Evolutionary conservation across 2,329 filamentous ascomycete genomes (phyloP).

Genomic region (Cercospora sesami): DNA sequence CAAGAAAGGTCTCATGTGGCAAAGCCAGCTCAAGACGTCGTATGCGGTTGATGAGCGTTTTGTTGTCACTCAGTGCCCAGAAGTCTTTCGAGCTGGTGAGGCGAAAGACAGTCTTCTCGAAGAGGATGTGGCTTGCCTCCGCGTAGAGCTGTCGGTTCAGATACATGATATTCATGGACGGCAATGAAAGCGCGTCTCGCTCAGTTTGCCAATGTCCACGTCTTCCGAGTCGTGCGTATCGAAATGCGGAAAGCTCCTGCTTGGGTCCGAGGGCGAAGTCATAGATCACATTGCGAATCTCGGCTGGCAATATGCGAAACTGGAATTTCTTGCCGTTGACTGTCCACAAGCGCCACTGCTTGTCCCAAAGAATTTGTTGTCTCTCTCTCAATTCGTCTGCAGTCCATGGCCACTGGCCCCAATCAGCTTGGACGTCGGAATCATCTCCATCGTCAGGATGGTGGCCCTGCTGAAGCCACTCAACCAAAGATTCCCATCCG

Average conservation of each 20-base stretch:
- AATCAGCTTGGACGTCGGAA: not conserved
- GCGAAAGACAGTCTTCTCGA: constrained; percentile 23
- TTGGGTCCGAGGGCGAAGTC: constrained; percentile 9
- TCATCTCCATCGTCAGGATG: not conserved
- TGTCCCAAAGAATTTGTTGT: constrained; percentile 1
- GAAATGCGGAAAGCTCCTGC: not conserved
- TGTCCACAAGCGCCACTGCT: constrained; percentile 22
- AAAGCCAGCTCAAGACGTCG: constrained; percentile 30
- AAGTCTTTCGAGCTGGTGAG: constrained; percentile 24
- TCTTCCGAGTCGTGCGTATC: not conserved
- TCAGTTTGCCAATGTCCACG: not conserved
- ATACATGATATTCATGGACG: constrained; percentile 21
- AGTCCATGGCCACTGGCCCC: not conserved
- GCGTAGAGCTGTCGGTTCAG: constrained; percentile 25
- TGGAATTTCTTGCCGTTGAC: constrained; percentile 13
- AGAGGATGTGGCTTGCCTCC: constrained; percentile 30
- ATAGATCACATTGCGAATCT: constrained; percentile 32
- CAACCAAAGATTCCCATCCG: not conserved
- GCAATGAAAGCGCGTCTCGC: not conserved
- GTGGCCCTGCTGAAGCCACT: not conserved
- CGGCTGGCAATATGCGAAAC: constrained; percentile 28
- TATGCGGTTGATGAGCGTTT: constrained; percentile 16
- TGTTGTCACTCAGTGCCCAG: constrained; percentile 19
- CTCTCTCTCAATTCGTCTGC: not conserved
- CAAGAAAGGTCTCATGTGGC: constrained; percentile 26